These are phyloP conservation scores for Akanthomyces lecanii DNA, from an alignment of 2,329 filamentous ascomycete species.

Conservation along the genomic window DNA sequence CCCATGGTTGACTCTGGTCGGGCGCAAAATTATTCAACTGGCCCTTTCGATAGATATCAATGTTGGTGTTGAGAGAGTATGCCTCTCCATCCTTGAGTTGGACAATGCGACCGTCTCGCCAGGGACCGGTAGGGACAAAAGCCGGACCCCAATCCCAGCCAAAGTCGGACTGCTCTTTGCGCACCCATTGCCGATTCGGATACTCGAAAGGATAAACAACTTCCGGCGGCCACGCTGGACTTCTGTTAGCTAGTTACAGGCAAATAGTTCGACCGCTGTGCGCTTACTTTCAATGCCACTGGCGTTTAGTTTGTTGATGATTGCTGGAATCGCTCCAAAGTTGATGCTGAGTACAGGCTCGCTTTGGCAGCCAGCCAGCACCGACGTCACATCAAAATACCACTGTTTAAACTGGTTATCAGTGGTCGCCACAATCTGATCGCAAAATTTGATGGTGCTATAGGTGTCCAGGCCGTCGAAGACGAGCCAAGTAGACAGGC, in stretches of 20 bases:
- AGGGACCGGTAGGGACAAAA: conserved; percentile 57
- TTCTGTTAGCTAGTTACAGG: neutral
- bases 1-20: conserved; percentile 53
- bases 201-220: conserved; percentile 10
- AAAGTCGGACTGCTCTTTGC: conserved; percentile 60
- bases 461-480: conserved; percentile 63
- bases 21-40: conserved; percentile 56
- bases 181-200: conserved; percentile 32
- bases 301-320: conserved; percentile 13
- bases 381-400: conserved; percentile 50
- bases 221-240: conserved; percentile 1
- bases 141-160: conserved; percentile 63
- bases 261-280: neutral
- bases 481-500: conserved; percentile 42
- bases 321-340: conserved; percentile 23
- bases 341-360: conserved; percentile 19
- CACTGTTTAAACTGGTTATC: conserved; percentile 62
- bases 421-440: conserved; percentile 49
- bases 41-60: conserved; percentile 56
- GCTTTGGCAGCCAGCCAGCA: conserved; percentile 29
- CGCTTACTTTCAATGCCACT: conserved; percentile 9
- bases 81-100: conserved; percentile 41
- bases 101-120: conserved; percentile 55
- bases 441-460: conserved; percentile 52
- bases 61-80: conserved; percentile 43